Base-by-base conservation (phyloP, 768 basidiomycete species). In the Clathrus columnatus region DNA sequence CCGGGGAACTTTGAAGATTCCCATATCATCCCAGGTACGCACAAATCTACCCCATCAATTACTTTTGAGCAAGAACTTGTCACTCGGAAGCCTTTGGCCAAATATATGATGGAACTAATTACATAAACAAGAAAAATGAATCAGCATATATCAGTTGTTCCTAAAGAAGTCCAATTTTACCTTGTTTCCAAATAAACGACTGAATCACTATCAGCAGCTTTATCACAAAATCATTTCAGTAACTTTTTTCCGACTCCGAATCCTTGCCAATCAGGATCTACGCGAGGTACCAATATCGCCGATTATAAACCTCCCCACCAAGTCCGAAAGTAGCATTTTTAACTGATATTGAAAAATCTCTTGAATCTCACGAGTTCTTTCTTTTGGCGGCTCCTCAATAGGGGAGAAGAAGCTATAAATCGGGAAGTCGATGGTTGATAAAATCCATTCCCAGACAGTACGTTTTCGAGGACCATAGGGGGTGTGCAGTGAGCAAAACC, bases 1-100 rank as follows among this genome's bases (percentile, higher is more conserved):
- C 18, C 18, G 2, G 10, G 27, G n/a, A n/a, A n/a, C n/a, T 10
- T 18, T 45, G 8, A n/a, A n/a, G 54, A 30, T 30, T 55, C 54
- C 54, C 54, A 55, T 29, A 55, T 55, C 54, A 55, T 55, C 23
- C 54, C 44, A 10, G 54, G 54, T 28, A 46, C 41, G 14, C 32
- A 32, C 1, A 55, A 10, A 23, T 17, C 8, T n/a, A 27, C 2
- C 5, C 54, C 54, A 24, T 46, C 24, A 26, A 48, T 20, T 26
- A n/a, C n/a, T 55, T 20, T 17, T 45, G 30, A 27, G 46, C 23
- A 6, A 28, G 54, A 14, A 20, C 5, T 27, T 5, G 44, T 46
- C 16, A 48, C 28, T 18, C 44, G 45, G 45, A 55, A 55, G 5
- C 54, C 54, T 36, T 55, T 55, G 17, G 45, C 20, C 20, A 16